Percentiles rank a stretch among this genome's conserved stretches.
Evolutionary conservation across 148 eudicot species (phyloP).

Genomic region (Nepenthes mirabilis): DNA sequence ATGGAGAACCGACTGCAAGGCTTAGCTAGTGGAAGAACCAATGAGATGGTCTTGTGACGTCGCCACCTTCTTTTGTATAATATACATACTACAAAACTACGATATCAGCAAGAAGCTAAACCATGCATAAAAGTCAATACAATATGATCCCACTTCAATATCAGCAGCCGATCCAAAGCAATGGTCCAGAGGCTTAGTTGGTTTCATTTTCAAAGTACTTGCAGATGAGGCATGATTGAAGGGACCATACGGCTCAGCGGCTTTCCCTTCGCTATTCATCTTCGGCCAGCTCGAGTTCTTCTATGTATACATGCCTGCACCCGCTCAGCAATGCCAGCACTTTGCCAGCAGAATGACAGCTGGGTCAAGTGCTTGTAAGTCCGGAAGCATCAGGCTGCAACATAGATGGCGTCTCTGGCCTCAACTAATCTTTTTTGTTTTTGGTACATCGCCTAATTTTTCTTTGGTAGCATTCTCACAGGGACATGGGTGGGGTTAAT

Average conservation of each 20-base stretch:
- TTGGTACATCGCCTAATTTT: too few relatives aligned
- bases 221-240: constrained; percentile 33
- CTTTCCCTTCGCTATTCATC: too few relatives aligned
- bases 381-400: too few relatives aligned
- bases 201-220: constrained; percentile 50
- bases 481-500: too few relatives aligned
- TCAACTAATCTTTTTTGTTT: too few relatives aligned
- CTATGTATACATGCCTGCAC: too few relatives aligned
- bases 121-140: constrained; percentile 67
- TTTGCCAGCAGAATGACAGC: too few relatives aligned
- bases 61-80: constrained; percentile 48
- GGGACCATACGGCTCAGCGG: neutral
- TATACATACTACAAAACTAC: constrained; percentile 63
- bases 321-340: too few relatives aligned
- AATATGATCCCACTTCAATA: constrained; percentile 55
- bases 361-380: too few relatives aligned
- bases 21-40: constrained; percentile 44
- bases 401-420: too few relatives aligned
- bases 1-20: constrained; percentile 38
- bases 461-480: too few relatives aligned
- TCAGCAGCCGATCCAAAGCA: constrained; percentile 70
- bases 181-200: constrained; percentile 55
- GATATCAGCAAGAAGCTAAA: constrained; percentile 77
- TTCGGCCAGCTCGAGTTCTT: too few relatives aligned
- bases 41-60: constrained; percentile 54